Conservation (phyloP, 2,329 filamentous ascomycete species). For the Fusarium sp. region DNA sequence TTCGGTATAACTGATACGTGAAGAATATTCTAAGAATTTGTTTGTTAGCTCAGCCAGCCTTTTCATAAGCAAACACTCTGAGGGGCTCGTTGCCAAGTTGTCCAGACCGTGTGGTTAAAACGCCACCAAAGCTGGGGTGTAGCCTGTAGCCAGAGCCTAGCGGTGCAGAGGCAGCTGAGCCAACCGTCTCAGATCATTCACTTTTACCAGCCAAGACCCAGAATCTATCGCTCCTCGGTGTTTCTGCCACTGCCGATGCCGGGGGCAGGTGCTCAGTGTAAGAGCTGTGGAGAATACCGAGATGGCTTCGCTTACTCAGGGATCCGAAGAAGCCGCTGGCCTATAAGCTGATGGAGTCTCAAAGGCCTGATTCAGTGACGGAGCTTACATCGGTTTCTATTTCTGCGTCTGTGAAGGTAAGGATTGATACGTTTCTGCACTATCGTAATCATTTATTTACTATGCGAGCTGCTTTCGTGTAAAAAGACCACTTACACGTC, state of each 20-base stretch:
- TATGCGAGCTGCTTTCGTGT: neutral
- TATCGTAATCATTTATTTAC: neutral
- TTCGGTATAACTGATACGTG: neutral
- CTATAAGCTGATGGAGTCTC: neutral
- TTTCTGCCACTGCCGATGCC: neutral
- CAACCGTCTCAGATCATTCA: neutral
- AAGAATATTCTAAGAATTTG: neutral
- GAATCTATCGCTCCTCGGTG: neutral
- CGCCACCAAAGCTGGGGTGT: slow-evolving; percentile 3
- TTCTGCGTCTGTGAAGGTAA: neutral
- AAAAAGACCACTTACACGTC: neutral
- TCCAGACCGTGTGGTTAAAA: neutral
- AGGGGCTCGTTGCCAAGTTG: neutral
- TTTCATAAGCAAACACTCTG: neutral
- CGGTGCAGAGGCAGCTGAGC: neutral
- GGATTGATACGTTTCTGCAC: neutral
- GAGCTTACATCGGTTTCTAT: neutral
- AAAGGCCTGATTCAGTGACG: neutral
- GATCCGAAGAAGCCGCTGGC: neutral
- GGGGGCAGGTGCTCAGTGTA: neutral
- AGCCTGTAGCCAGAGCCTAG: neutral
- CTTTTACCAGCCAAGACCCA: neutral
- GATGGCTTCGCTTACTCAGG: neutral
- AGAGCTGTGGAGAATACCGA: neutral
- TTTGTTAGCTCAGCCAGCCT: neutral